These are phyloP conservation scores for Juglanconis sp. DNA, from an alignment of 2,329 filamentous ascomycete species.

Conservation along the genomic window DNA sequence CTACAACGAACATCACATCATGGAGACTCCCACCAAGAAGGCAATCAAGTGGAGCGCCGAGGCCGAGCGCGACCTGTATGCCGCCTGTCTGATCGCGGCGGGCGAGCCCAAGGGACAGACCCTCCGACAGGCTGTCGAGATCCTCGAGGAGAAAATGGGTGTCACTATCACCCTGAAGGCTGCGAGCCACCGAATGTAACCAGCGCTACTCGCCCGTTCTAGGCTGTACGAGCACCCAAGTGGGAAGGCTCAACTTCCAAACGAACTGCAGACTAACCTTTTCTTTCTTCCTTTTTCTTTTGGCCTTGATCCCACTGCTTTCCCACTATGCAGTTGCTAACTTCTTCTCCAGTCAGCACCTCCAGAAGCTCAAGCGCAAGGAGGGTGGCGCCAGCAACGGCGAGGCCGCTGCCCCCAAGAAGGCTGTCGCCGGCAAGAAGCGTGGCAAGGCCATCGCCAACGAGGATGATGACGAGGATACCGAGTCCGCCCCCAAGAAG, in stretches of 20 bases:
- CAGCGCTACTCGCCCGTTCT: not conserved
- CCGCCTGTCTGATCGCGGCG: conserved; percentile 22
- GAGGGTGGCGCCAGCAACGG: conserved; percentile 35
- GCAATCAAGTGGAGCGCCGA: conserved; percentile 26
- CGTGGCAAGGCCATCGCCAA: not conserved
- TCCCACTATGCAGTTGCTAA: not conserved
- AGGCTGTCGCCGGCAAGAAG: conserved; percentile 13
- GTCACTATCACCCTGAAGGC: conserved; percentile 11
- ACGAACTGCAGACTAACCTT: not conserved
- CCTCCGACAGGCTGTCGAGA: conserved; percentile 22
- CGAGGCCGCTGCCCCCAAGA: conserved; percentile 15
- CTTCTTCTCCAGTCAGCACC: conserved; percentile 28
- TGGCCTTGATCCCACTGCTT: not conserved
- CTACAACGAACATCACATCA: not conserved
- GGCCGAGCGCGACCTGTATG: conserved; percentile 28
- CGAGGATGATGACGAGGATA: not conserved
- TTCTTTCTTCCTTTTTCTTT: not conserved
- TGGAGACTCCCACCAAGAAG: conserved; percentile 9
- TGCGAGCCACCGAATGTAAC: conserved; percentile 13
- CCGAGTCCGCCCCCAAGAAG: not conserved
- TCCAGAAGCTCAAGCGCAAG: conserved; percentile 32
- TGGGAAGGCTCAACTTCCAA: not conserved
- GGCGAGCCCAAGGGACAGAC: conserved; percentile 23
- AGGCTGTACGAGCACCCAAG: not conserved
- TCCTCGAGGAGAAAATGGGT: conserved; percentile 19